A percentile compares a stretch with the other conserved stretches of the same genome.
These are phyloP conservation scores for Andrographis paniculata DNA, from an alignment of 305 asterid genomes.

Conservation along the genomic window DNA sequence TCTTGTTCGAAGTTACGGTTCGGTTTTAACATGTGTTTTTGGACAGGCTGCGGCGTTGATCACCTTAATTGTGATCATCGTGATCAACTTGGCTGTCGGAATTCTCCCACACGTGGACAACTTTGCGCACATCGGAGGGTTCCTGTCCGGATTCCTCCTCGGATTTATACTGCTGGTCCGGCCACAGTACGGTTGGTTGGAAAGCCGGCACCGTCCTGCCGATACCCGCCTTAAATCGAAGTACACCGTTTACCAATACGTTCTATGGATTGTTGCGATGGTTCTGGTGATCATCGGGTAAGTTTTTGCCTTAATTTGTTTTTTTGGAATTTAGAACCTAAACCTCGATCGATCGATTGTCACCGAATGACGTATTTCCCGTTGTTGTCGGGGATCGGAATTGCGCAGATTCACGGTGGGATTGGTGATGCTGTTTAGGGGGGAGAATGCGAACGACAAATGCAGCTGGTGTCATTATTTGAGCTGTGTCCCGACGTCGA, in stretches of 20 bases:
- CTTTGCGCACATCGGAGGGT: constrained; percentile 84
- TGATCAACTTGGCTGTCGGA: constrained; percentile 61
- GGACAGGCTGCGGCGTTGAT: constrained; percentile 59
- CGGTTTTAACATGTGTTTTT: no score
- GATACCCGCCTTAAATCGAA: constrained; percentile 47
- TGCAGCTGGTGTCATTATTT: constrained; percentile 43
- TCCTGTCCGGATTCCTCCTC: constrained; percentile 59
- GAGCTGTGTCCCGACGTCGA: constrained; percentile 42
- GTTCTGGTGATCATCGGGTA: constrained; percentile 51
- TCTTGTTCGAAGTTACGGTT: no score
- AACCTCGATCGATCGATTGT: background rate
- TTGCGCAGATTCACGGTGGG: constrained; percentile 25
- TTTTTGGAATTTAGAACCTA: no score
- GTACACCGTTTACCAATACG: constrained; percentile 44
- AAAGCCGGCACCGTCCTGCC: constrained; percentile 36
- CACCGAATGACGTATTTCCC: background rate
- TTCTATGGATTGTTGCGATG: constrained; percentile 31
- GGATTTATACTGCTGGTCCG: constrained; percentile 60
- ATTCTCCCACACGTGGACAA: constrained; percentile 75
- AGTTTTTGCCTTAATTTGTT: constrained; percentile 11
- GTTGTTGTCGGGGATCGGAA: background rate
- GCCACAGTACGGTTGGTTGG: constrained; percentile 69
- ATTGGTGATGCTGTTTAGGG: constrained; percentile 34
- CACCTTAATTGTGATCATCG: constrained; percentile 51
- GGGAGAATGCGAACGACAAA: constrained; percentile 28